A percentile compares a stretch with the other conserved stretches of the same genome.
Conservation (phyloP, 495 filamentous ascomycete species). For the Neurospora sp. region DNA sequence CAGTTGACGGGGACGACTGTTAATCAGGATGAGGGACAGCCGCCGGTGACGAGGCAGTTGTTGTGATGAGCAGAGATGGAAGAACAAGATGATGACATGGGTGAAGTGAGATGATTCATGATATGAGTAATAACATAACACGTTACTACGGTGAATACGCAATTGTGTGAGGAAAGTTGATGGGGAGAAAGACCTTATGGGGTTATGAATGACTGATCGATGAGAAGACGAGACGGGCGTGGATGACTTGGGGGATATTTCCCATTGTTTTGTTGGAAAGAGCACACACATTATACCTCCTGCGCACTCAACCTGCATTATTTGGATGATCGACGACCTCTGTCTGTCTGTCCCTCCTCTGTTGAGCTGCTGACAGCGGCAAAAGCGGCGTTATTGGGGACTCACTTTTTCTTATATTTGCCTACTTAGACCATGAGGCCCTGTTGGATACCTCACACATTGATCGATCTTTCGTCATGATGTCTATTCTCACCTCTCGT, state of each 20-base stretch:
- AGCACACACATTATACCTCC: neutral
- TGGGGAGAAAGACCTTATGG: neutral
- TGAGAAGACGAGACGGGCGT: neutral
- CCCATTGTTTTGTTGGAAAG: neutral
- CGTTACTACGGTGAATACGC: neutral
- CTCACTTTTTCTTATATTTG: neutral
- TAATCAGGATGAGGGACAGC: neutral
- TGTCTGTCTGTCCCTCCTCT: neutral
- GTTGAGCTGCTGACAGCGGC: neutral
- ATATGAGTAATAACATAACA: neutral
- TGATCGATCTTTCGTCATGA: neutral
- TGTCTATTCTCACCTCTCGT: neutral
- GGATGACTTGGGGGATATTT: neutral
- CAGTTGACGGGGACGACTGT: neutral
- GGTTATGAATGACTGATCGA: neutral
- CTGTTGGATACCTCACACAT: neutral
- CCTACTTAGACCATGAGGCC: neutral
- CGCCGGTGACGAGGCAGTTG: neutral
- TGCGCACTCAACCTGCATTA: neutral
- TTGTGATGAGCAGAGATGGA: neutral
- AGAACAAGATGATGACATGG: neutral
- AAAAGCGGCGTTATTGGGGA: neutral
- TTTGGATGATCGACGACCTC: neutral
- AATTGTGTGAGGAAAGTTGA: neutral
- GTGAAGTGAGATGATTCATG: neutral